Conservation (phyloP, 805 yeast genomes). For the Suhomyces sp. region DNA sequence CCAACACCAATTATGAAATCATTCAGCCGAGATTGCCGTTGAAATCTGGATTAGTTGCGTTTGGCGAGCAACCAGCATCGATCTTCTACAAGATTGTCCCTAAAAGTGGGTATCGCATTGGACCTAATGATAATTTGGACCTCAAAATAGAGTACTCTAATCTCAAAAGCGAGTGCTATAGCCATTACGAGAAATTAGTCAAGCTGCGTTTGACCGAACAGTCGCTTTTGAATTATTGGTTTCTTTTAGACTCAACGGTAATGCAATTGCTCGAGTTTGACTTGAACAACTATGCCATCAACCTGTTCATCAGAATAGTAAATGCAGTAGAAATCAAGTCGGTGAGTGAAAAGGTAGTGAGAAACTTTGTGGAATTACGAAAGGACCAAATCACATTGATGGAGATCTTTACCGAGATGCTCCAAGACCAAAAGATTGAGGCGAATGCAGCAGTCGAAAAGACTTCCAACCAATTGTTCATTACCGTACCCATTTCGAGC, state of each 20-base stretch:
- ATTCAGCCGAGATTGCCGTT: slow-evolving; percentile 18
- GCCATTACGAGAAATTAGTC: slow-evolving; percentile 10
- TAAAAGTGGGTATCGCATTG: slow-evolving; percentile 13
- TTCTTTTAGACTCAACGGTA: slow-evolving; percentile 18
- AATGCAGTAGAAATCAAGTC: slow-evolving; percentile 17
- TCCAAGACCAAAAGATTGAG: neutral
- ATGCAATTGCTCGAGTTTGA: slow-evolving; percentile 23
- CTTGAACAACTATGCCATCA: slow-evolving; percentile 29
- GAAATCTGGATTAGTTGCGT: slow-evolving; percentile 41
- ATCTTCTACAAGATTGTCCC: slow-evolving; percentile 53
- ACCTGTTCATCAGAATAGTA: slow-evolving; percentile 14
- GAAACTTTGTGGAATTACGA: slow-evolving; percentile 7
- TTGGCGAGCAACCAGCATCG: slow-evolving; percentile 68
- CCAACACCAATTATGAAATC: slow-evolving; percentile 24
- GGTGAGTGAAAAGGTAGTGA: slow-evolving; percentile 13
- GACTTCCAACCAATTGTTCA: slow-evolving; percentile 27
- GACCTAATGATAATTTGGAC: slow-evolving; percentile 34
- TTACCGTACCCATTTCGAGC: slow-evolving; percentile 62
- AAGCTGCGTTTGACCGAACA: slow-evolving; percentile 12
- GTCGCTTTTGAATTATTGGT: slow-evolving; percentile 18
- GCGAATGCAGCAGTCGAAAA: neutral
- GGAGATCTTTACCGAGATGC: slow-evolving; percentile 3
- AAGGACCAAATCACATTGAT: slow-evolving; percentile 10
- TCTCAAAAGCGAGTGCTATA: slow-evolving; percentile 43
- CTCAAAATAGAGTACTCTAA: slow-evolving; percentile 46